Evolutionary conservation across 169 alveolate genomes (phyloP), one percentile per base, ranked within the genome.

Genomic region (Plasmodium vivax): DNA sequence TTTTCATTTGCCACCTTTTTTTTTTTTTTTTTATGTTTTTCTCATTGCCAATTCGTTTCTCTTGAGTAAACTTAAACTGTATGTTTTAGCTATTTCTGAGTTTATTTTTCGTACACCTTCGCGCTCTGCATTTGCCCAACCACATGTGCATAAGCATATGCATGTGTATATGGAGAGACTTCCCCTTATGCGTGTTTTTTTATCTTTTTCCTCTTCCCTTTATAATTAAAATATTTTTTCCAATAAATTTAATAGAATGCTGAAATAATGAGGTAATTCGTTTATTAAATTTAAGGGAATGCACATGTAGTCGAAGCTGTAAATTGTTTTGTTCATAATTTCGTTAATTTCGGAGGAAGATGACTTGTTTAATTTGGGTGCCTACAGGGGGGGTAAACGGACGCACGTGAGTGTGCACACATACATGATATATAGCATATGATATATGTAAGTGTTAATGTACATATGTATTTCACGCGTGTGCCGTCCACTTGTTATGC

Each of bases 231-330:
- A 90, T 71, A 80, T 38, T 79, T 90, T 90, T 68, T 90, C 94
- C 82, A 90, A 90, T 90, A 90, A 90, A 90, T 90, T 90, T 81
- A 90, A 81, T 81, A 90, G 72, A 80, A 90, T 80, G 32, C 47
- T 90, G 75, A 90, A 90, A 72, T 82, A 90, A 12, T 43, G 43
- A 62, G 94, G 94, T 27, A 90, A 34, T 43, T 80, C 91, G 30
- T 81, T 81, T 80, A 80, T 81, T 81, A 90, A 90, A 80, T 71
- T 79, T 81, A 90, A 90, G 30, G 94, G 94, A 80, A 90, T 90
- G 27, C 83, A 45, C 94, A 90, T 90, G 72, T 90, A 90, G 34
- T 90, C 94, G 84, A 90, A 90, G 90, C 94, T 81, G 82, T 81
- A 90, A 41, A 90, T 90, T 62, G 94, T 90, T 90, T 80, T 90